These are phyloP conservation scores for Bromus sterilis DNA, from an alignment of 176 grass and related monocot species.

Conservation along the genomic window DNA sequence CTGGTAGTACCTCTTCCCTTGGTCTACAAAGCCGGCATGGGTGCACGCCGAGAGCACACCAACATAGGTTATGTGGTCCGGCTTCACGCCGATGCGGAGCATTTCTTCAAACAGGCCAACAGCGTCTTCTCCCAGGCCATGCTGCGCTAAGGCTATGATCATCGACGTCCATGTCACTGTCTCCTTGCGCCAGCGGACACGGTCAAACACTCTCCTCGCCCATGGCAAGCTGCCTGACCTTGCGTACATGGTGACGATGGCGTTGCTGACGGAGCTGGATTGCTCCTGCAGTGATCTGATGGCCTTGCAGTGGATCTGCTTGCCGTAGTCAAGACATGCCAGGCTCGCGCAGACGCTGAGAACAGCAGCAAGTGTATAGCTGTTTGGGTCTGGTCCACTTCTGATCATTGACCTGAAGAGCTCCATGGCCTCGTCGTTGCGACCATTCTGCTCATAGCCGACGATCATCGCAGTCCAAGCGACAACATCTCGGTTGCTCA, in stretches of 20 bases:
- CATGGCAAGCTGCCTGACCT: conserved; percentile 58
- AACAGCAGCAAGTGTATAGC: conserved; percentile 69
- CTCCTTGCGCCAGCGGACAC: conserved; percentile 44
- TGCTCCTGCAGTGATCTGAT: conserved; percentile 48
- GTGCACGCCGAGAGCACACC: conserved; percentile 73
- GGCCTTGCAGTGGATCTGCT: conserved; percentile 81
- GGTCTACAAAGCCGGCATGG: conserved; percentile 58
- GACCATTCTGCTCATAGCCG: conserved; percentile 79
- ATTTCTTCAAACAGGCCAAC: conserved; percentile 72
- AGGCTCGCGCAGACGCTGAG: conserved; percentile 65
- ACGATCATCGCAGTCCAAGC: conserved; percentile 98
- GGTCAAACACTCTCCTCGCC: conserved; percentile 58
- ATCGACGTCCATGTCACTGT: conserved; percentile 87
- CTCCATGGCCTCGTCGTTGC: conserved; percentile 58
- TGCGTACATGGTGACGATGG: conserved; percentile 67
- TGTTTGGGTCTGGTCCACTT: conserved; percentile 67
- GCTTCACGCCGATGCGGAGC: conserved; percentile 48
- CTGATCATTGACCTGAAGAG: conserved; percentile 70
- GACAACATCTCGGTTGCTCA: conserved; percentile 72
- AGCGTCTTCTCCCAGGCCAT: conserved; percentile 69
- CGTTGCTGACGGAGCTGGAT: conserved; percentile 66
- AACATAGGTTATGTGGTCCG: conserved; percentile 67
- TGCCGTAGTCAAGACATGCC: conserved; percentile 65
- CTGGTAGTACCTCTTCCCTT: conserved; percentile 61
- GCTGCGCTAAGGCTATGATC: conserved; percentile 76